Conservation (phyloP, 1,284 basidiomycete species). For the Ceratobasidium sp. region DNA sequence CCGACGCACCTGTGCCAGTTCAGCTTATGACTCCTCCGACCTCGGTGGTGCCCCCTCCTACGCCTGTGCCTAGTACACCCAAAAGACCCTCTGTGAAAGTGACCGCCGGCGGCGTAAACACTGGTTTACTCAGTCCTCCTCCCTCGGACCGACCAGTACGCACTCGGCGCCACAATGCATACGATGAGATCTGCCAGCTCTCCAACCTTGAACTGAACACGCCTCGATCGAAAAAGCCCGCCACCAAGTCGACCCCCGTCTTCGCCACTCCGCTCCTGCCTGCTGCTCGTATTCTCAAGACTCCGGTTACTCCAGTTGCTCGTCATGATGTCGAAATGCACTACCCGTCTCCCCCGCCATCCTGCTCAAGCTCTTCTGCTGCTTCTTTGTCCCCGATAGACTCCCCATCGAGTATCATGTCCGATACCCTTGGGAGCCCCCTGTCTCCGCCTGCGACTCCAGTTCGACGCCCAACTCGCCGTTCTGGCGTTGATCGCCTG, state of each 20-base stretch:
- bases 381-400: too few relatives aligned
- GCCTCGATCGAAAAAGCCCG: background rate
- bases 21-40: background rate
- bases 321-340: background rate
- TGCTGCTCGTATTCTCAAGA: background rate
- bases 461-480: constrained; percentile 6
- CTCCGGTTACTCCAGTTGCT: background rate
- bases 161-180: constrained; percentile 19
- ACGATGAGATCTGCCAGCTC: background rate
- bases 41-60: constrained; percentile 5
- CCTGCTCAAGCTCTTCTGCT: too few relatives aligned
- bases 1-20: background rate
- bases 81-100: background rate
- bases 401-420: background rate
- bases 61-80: constrained; percentile 10
- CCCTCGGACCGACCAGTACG: constrained; percentile 13
- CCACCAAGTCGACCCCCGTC: background rate
- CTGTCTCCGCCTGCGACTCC: background rate
- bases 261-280: background rate
- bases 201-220: background rate
- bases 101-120: background rate
- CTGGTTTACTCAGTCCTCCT: constrained; percentile 9
- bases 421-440: too few relatives aligned
- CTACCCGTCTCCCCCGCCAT: background rate
- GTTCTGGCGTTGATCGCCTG: constrained; percentile 7